phyloP scores from a whole-genome alignment of 345 rosid genomes.

The Syzygium jambos region DNA sequence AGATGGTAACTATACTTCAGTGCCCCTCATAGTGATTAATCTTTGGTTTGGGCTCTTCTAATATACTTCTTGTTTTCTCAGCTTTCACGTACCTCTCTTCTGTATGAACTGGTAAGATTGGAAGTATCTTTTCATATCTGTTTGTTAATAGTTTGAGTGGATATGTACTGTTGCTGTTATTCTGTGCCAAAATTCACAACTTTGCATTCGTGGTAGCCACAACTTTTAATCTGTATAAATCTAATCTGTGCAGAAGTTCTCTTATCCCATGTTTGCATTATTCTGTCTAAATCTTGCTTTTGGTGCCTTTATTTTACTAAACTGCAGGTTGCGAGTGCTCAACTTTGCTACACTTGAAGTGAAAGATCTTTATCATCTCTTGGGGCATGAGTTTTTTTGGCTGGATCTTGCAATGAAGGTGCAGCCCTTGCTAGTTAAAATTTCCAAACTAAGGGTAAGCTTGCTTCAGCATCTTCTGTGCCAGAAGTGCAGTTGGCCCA shows the following conservation, averaged over 20 bases:
- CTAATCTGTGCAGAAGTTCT: not conserved
- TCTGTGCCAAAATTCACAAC: not conserved
- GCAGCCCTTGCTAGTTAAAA: constrained; percentile 63
- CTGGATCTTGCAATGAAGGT: constrained; percentile 74
- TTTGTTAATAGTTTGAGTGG: not conserved
- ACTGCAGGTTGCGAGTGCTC: constrained; percentile 63
- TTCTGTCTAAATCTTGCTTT: not conserved
- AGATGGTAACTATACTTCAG: constrained; percentile 41
- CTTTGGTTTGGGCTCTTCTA: not conserved
- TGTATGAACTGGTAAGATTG: constrained; percentile 74
- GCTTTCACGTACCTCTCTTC: constrained; percentile 84
- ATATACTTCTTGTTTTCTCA: constrained; percentile 20
- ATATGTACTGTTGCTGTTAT: not conserved
- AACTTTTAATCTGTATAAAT: not conserved
- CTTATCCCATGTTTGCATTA: not conserved
- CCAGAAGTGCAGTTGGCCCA: constrained; percentile 82
- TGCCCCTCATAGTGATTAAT: not conserved
- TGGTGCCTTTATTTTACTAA: not conserved
- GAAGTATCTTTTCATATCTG: not conserved
- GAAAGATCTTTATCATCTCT: constrained; percentile 81
- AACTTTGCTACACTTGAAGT: constrained; percentile 94
- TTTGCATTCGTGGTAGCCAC: not conserved
- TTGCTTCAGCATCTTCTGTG: constrained; percentile 82
- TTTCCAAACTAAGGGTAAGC: constrained; percentile 88
- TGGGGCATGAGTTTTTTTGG: constrained; percentile 85